Percentiles rank a stretch among this genome's conserved stretches.
These are phyloP conservation scores for Lomentospora prolificans DNA, from an alignment of 2,329 filamentous ascomycete species.

Conservation along the genomic window DNA sequence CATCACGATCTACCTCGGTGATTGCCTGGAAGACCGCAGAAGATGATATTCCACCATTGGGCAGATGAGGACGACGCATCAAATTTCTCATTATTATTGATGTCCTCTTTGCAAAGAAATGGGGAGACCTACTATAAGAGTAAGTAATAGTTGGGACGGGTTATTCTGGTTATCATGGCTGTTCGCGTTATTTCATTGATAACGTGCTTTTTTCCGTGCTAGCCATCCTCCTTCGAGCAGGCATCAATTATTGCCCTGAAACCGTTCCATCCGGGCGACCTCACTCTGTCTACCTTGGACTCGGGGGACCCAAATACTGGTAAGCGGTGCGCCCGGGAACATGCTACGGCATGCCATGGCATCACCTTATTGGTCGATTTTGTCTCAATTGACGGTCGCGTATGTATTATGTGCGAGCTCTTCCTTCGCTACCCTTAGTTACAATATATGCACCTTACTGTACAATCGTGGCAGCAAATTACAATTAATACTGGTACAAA, in stretches of 20 bases:
- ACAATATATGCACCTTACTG: background rate
- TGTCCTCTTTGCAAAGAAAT: too few species aligned
- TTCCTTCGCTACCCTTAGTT: background rate
- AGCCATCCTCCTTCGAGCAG: too few species aligned
- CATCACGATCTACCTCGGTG: too few species aligned
- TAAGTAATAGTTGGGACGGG: too few species aligned
- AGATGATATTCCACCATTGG: too few species aligned
- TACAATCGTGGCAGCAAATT: background rate
- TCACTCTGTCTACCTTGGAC: background rate
- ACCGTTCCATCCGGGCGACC: background rate
- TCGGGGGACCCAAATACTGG: background rate
- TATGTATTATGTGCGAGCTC: constrained; percentile 1
- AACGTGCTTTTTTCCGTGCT: too few species aligned
- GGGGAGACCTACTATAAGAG: too few species aligned
- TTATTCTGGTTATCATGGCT: too few species aligned
- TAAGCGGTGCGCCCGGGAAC: background rate
- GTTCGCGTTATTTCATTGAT: too few species aligned
- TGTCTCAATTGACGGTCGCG: background rate
- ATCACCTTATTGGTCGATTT: background rate
- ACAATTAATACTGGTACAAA: background rate
- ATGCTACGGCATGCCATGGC: constrained; percentile 2
- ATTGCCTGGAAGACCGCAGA: too few species aligned
- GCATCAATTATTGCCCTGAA: constrained; percentile 1
- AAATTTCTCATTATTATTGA: too few species aligned
- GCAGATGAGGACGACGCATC: too few species aligned